Evolutionary conservation across 129 eudicot species (phyloP).

Genomic region (Heracleum sosnowskyi): DNA sequence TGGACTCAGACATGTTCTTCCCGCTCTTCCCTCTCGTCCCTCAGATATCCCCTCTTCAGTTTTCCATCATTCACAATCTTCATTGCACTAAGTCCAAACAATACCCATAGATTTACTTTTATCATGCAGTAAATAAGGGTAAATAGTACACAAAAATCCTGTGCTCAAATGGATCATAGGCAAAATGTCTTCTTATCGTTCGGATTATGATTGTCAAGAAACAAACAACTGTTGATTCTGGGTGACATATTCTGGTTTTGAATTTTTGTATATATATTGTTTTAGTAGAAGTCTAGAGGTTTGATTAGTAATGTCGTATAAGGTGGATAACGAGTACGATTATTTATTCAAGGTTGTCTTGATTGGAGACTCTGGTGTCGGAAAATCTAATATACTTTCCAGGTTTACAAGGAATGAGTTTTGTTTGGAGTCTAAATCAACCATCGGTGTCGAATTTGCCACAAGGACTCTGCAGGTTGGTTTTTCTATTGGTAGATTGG

Average conservation of each 20-base stretch:
- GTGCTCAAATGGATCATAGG: background rate
- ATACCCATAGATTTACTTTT: background rate
- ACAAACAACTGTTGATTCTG: background rate
- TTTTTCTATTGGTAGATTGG: background rate
- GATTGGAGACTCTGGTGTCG: constrained; percentile 94
- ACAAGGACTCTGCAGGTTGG: constrained; percentile 81
- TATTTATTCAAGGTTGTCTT: constrained; percentile 75
- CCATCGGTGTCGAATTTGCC: constrained; percentile 95
- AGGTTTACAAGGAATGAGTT: constrained; percentile 88
- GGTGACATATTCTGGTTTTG: background rate
- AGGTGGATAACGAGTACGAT: constrained; percentile 91
- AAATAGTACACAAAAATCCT: background rate
- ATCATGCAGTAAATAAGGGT: background rate
- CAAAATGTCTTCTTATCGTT: background rate
- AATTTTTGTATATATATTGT: background rate
- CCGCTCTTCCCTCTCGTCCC: constrained; percentile 7
- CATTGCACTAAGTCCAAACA: background rate
- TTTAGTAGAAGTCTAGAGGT: constrained; percentile 12
- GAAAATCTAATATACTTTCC: constrained; percentile 84
- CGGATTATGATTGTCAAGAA: background rate
- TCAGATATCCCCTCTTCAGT: background rate
- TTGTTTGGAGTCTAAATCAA: constrained; percentile 86
- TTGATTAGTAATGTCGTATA: constrained; percentile 62
- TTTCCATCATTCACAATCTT: background rate
- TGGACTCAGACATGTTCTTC: constrained; percentile 12